These are phyloP conservation scores for Ophiocordyceps camponoti-leonardi DNA, from an alignment of 2,329 filamentous ascomycete genomes.

Conservation along the genomic window DNA sequence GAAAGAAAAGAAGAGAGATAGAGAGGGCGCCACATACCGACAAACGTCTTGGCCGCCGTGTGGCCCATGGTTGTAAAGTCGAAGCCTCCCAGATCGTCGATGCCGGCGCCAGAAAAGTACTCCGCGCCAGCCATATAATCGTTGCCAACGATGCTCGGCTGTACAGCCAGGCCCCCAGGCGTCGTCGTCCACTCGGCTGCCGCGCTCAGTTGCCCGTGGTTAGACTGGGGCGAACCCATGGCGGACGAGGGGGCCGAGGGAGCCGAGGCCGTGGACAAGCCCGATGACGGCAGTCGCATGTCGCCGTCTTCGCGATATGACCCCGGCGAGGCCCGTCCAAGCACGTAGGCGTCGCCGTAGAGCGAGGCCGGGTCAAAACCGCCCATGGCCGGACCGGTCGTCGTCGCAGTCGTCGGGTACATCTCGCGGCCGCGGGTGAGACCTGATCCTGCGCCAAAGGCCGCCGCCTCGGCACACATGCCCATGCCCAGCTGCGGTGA, in stretches of 20 bases:
- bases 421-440: not conserved
- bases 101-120: slow-evolving; percentile 31
- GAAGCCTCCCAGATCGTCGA: slow-evolving; percentile 32
- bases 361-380: slow-evolving; percentile 25
- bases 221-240: slow-evolving; percentile 49
- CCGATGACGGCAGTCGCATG: slow-evolving; percentile 33
- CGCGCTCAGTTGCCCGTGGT: slow-evolving; percentile 37
- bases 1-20: slow-evolving; percentile 2
- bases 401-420: not conserved
- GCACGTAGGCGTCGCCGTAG: slow-evolving; percentile 31
- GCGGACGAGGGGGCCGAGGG: slow-evolving; percentile 47
- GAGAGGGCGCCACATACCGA: slow-evolving; percentile 30
- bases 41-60: slow-evolving; percentile 33
- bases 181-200: slow-evolving; percentile 43
- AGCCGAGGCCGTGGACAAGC: slow-evolving; percentile 41
- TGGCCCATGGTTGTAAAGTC: slow-evolving; percentile 19
- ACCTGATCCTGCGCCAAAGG: slow-evolving; percentile 15
- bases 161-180: slow-evolving; percentile 34
- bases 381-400: not conserved
- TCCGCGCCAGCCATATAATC: slow-evolving; percentile 34
- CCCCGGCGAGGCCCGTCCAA: slow-evolving; percentile 29
- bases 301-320: slow-evolving; percentile 34
- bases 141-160: slow-evolving; percentile 44
- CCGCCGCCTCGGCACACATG: slow-evolving; percentile 25
- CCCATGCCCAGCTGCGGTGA: slow-evolving; percentile 28